Evolutionary conservation across 257 asterid species (phyloP), one percentile per base, ranked within the genome.

Genomic region (Nemophila menziesii): DNA sequence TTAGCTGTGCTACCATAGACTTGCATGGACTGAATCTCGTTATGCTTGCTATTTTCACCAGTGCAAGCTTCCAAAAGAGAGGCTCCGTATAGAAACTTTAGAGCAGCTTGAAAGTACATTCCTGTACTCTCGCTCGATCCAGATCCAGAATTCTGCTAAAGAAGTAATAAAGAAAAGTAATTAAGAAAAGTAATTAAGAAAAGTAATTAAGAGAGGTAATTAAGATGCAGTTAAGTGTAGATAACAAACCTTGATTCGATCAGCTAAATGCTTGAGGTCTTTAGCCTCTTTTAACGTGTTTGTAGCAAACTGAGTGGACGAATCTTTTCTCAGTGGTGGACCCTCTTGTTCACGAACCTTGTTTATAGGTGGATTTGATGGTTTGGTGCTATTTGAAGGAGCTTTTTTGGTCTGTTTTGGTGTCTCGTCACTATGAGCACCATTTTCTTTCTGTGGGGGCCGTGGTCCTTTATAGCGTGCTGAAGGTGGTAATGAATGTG

Each of bases 1-100:
- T 86, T 86, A 46, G 99, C 99, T 10, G 99, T 92, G 82, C 84
- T 77, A 58, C 94, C 78, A 53, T 92, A 86, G 49, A 92, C 74
- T 43, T 85, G 89, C 63, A 68, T 54, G 38, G 96, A 71, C 71
- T 71, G 89, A 75, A 64, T 61, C 42, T 90, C 96, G 40, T 65
- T 77, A 38, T 81, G 79, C 70, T 82, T 90, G 34, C 74, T 49
- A 60, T 66, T 79, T 53, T 86, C 96, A 49, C 67, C 73, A 62
- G 66, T 73, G 65, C 86, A 76, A 11, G 82, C 63, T 68, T 92
- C 99, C 61, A 82, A 59, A 65, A 92, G 65, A 57, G 93, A 86
- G 43, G 99, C 99, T 52, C 92, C 99, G 43, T 82, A 77, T 43
- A 92, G 95, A 66, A 92, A 92, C 46, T 86, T 92, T 59, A 92